Base-by-base conservation (phyloP, 108 stramenopile species). In the Licmophora abbreviata region DNA sequence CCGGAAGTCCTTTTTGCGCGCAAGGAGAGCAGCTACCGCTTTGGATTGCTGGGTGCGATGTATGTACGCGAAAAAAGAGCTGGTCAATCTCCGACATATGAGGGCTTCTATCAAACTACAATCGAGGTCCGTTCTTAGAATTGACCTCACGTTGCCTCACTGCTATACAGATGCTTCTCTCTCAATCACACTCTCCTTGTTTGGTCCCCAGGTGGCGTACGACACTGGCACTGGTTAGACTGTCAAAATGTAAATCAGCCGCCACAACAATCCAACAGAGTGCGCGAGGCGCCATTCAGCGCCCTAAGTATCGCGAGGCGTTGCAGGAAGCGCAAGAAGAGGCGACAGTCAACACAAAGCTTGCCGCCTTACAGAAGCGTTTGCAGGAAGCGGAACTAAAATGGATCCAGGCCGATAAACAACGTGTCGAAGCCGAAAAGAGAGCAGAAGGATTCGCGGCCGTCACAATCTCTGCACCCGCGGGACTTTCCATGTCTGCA, bases 311-410 rank as follows among this genome's bases (percentile, higher is more conserved):
- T 46, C 44, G 56, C 4, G 17, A 3, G 4, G 31, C 31, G 2
- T 9, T 57, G 3, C 17, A 30, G 18, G 56, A 57, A 21, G 44
- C 56, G 3, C 22, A 47, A 20, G 56, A 45, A 18, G 56, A 57
- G 28, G 56, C 56, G 3, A 11, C 12, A 9, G 45, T 57, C 29
- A 57, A 57, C 18, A 30, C 6, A 2, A 57, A 57, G 25, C 3
- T 57, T 2, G 45, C 44, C 1, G 56, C 56, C 44, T 34, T 57
- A n/a, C 56, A 57, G 28, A 23, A 20, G 17, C 27, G 45, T 14
- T 22, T 57, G 7, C 31, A 29, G 4, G 56, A 57, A 30, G 56
- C 56, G 2, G 56, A 57, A 30, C 45, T 57, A 45, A 57, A 57
- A 26, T 57, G 10, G 28, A 20, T 57, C 44, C n/a, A 57, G 45